Evolutionary conservation across 1,284 basidiomycete genomes (phyloP), one percentile per base, ranked within the genome.

Genomic region (Trichosporon ovoides): DNA sequence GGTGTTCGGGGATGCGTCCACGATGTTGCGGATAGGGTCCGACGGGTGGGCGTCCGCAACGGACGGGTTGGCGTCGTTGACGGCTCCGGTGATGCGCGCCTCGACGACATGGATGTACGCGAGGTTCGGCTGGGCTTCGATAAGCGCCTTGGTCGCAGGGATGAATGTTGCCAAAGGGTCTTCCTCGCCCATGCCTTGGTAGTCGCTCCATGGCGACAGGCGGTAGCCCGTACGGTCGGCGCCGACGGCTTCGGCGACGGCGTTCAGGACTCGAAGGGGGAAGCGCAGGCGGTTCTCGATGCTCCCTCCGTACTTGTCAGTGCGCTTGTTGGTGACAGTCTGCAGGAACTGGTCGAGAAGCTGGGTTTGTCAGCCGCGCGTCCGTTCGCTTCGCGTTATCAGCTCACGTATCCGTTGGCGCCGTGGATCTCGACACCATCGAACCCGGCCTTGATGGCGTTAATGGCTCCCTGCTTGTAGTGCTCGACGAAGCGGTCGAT

Each of bases 81-180:
- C 62, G 24, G 62, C 55, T 19, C 68, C 64, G 52, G 59, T 56
- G 5, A 59, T 67, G 43, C 79, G 73, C 19, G 54, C 43, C 65
- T 86, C 84, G 22, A 83, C 71, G 37, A 81, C 73, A 66, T 87
- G 85, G n/a, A 85, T 57, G 67, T 84, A 87, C 1, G 83, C 83
- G 9, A 86, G 71, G 4, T 78, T 64, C 16, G 84, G 81, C 66
- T 81, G 78, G 3, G 71, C 65, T 38, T 80, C 73, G 53, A 80
- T 56, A 33, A 78, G 64, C 38, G 62, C 52, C 28, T 65, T 49
- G 40, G 64, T 55, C 56, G 71, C 58, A 48, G 68, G 68, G 19
- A 59, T 38, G 63, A 78, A 80, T 1, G 73, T 73, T 38, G 60
- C 62, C 22, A 79, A 64, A 0, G 81, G 84, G 54, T 84, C 78